These are phyloP conservation scores for Ilex paraguariensis DNA, from an alignment of 305 asterid species.

Conservation along the genomic window DNA sequence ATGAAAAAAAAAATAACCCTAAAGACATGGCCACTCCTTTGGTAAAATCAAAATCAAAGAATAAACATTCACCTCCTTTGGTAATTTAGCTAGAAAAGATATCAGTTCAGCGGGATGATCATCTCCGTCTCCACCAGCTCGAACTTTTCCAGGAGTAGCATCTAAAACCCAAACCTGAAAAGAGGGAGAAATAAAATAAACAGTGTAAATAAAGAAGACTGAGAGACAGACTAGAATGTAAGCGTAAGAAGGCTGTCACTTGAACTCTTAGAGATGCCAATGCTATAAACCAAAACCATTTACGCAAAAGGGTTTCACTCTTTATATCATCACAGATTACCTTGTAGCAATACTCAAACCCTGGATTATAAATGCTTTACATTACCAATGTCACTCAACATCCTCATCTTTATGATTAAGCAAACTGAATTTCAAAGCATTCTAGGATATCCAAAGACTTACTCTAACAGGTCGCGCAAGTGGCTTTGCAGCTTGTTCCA, in stretches of 20 bases:
- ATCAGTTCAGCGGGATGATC: conserved; percentile 97
- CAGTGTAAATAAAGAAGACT: background rate
- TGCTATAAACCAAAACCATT: background rate
- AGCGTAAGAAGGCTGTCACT: background rate
- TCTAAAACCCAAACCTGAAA: conserved; percentile 91
- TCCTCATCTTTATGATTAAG: no score
- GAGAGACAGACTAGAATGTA: background rate
- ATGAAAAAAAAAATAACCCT: no score
- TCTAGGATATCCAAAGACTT: conserved; percentile 22
- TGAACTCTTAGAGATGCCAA: background rate
- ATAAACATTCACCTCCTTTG: conserved; percentile 51
- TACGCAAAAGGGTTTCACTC: background rate
- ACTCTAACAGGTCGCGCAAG: conserved; percentile 98
- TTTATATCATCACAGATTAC: background rate
- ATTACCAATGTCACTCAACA: background rate
- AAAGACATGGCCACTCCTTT: no score
- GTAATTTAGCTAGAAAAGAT: conserved; percentile 59
- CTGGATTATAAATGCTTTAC: background rate
- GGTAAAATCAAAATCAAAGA: background rate
- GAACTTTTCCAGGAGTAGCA: conserved; percentile 95
- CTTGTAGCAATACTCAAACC: background rate
- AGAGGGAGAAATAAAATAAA: conserved; percentile 6
- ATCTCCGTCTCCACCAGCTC: conserved; percentile 93
- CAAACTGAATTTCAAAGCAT: background rate
- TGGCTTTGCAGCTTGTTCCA: conserved; percentile 92